phyloP scores from a whole-genome alignment of 31 red algal species.

The Odonthalia washingtoniensis region DNA sequence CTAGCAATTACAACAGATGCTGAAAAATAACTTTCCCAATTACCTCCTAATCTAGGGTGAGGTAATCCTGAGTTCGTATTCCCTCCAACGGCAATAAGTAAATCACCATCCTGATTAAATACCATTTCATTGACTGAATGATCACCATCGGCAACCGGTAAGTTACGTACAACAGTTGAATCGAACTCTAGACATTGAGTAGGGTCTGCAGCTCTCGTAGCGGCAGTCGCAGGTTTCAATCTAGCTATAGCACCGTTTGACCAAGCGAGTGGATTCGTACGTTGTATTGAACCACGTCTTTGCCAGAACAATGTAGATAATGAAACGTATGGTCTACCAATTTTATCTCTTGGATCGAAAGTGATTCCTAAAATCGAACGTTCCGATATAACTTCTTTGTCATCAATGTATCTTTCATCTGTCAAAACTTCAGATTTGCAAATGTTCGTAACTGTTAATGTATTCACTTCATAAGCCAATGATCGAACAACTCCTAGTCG shows the following conservation, averaged over 20 bases:
- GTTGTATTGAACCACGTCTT: constrained; percentile 24
- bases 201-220: constrained; percentile 7
- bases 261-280: constrained; percentile 45
- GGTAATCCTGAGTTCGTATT: constrained; percentile 75
- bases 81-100: constrained; percentile 77
- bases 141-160: constrained; percentile 70
- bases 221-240: constrained; percentile 52
- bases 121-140: constrained; percentile 56
- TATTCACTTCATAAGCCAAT: constrained; percentile 40
- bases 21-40: constrained; percentile 71
- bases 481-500: constrained; percentile 48
- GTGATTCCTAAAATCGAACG: constrained; percentile 68
- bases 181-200: constrained; percentile 58
- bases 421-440: constrained; percentile 53
- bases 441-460: constrained; percentile 37
- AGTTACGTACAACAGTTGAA: constrained; percentile 43
- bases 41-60: constrained; percentile 44
- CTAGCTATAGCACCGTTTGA: constrained; percentile 64
- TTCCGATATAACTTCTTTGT: constrained; percentile 9
- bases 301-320: constrained; percentile 56
- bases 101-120: constrained; percentile 71
- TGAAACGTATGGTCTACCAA: constrained; percentile 51
- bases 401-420: constrained; percentile 33
- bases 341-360: constrained; percentile 63
- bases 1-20: constrained; percentile 61